Evolutionary conservation across 139 green algal genomes (phyloP), one percentile per base, ranked within the genome.

Genomic region (Micractinium conductrix): DNA sequence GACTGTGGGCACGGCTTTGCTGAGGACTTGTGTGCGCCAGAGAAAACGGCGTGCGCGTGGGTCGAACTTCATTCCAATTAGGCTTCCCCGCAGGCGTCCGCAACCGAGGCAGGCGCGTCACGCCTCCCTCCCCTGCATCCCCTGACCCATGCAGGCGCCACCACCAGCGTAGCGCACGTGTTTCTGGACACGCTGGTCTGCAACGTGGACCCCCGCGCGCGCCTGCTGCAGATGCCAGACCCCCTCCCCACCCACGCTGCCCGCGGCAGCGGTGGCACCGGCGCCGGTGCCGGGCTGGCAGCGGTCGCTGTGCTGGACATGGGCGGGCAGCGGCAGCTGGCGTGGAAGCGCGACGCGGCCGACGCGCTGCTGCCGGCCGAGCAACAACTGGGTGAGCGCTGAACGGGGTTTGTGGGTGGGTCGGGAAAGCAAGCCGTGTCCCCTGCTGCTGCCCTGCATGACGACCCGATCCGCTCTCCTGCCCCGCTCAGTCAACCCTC

Each of bases 121-220:
- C n/a, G n/a, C n/a, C n/a, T n/a, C n/a, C n/a, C n/a, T n/a, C n/a
- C n/a, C n/a, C n/a, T n/a, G n/a, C n/a, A n/a, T n/a, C n/a, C n/a
- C n/a, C n/a, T n/a, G n/a, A n/a, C n/a, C n/a, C n/a, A n/a, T n/a
- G 40, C 55, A 50, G 85, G 81, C 72, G 35, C 63, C 33, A 43
- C 26, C 44, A 44, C 33, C 62, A 79, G 78, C 50, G 53, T 62
- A 1, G 86, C 87, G 2, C 44, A 89, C 80, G 82, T 95, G 63
- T 93, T 94, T 62, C 84, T 93, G 75, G 48, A 87, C 28, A 93
- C 90, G 0, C 87, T 97, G 63, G 90, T 95, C 50, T 91, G 87
- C 72, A 93, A 95, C 35, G 90, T 96, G n/a, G 70, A 89, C 35
- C 87, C 91, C 14, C 48, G 24, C 2, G 83, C 68, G 7, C 42